Evolutionary conservation across 108 stramenopile genomes (phyloP), one percentile per base, ranked within the genome.

Genomic region (Cyclotella baltica): DNA sequence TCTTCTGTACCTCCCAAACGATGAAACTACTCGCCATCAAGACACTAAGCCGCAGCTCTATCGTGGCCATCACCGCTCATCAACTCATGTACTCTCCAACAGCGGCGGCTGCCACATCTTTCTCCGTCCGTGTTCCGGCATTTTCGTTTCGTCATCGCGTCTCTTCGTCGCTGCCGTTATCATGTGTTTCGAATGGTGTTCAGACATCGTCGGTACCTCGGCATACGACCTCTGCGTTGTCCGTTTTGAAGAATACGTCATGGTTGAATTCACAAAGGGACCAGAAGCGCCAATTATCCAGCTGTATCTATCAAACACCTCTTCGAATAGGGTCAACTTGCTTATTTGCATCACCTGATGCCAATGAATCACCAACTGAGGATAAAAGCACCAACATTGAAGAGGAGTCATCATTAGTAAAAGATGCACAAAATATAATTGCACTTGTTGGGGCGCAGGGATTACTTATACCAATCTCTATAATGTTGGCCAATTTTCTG

Each of bases 391-490:
- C 25, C 22, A 57, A 53, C 52, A n/a, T n/a, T n/a, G 52, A 4
- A 55, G 31, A 36, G 34, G 43, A 65, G 67, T n/a, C 73, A 34
- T 27, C 77, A 20, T 27, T 73, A 0, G 36, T 46, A 47, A 23
- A 72, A 22, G 84, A 90, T 40, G 16, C 76, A 2, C 50, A 68
- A 64, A 89, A 83, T n/a, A 90, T 90, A 15, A 38, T 77, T 20
- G 52, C 77, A 15, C 71, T 92, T 46, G 74, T 94, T 36, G 88
- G 79, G 4, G 93, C 89, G 34, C 93, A 94, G 78, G 78, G 81
- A n/a, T 43, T 88, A 0, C 72, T 93, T 37, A 75, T 93, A 36
- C 80, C 67, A n/a, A 73, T 81, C 11, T 85, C 90, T 35, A 58
- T 85, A 19, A 27, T 80, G 15, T 43, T 84, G 20, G 78, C 78